A percentile compares a stretch with the other conserved stretches of the same genome.
Evolutionary conservation across 495 filamentous ascomycete species (phyloP).

Genomic region (Annulohypoxylon moriforme): DNA sequence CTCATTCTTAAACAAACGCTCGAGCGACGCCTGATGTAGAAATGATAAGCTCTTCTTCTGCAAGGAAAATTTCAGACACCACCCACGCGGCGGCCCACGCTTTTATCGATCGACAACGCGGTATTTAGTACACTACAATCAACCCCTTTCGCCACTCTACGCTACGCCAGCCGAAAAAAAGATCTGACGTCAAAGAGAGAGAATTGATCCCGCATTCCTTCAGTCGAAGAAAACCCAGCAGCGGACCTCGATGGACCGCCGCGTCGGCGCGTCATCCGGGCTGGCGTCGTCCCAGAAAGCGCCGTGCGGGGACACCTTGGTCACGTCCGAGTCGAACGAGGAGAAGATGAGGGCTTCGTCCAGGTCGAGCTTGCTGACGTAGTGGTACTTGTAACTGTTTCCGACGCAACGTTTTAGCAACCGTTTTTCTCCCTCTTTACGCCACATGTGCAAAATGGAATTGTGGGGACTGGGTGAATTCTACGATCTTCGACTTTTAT

Average conservation of each 20-base stretch:
- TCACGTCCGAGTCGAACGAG: conserved; percentile 47
- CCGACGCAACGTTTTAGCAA: conserved; percentile 15
- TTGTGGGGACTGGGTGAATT: too few relatives aligned
- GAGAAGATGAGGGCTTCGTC: conserved; percentile 48
- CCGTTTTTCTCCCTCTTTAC: neutral
- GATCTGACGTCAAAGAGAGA: too few relatives aligned
- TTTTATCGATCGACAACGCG: too few relatives aligned
- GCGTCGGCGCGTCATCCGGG: conserved; percentile 39
- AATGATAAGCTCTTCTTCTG: conserved; percentile 35
- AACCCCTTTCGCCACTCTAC: conserved; percentile 12
- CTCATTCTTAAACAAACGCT: conserved; percentile 1
- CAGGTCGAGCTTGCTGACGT: conserved; percentile 53
- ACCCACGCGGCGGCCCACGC: neutral
- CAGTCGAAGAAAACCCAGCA: conserved; percentile 49
- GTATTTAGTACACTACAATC: too few relatives aligned
- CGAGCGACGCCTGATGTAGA: conserved; percentile 32
- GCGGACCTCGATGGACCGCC: conserved; percentile 47
- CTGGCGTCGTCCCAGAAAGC: conserved; percentile 48
- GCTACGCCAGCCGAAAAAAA: too few relatives aligned
- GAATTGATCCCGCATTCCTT: neutral
- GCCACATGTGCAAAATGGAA: too few relatives aligned
- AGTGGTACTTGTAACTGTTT: conserved; percentile 53
- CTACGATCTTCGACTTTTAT: too few relatives aligned
- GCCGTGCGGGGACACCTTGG: conserved; percentile 44
- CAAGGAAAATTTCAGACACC: conserved; percentile 17